A percentile compares a stretch with the other conserved stretches of the same genome.
Conservation (phyloP, 2,329 filamentous ascomycete genomes). For the Cryphonectria nitschkei region DNA sequence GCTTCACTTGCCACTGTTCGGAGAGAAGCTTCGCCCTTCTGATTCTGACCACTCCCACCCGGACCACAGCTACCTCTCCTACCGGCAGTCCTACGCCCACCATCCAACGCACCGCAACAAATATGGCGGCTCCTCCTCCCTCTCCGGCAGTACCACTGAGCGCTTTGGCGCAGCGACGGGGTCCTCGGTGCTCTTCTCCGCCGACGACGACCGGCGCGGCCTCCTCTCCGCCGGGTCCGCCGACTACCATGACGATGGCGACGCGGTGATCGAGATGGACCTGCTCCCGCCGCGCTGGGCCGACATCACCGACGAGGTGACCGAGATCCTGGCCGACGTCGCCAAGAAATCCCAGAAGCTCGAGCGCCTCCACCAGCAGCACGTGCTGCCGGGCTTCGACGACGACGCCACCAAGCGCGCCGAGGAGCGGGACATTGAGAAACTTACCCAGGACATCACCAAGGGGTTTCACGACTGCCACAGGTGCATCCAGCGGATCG, state of each 20-base stretch:
- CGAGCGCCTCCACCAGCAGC: slow-evolving; percentile 94
- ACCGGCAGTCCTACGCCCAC: slow-evolving; percentile 97
- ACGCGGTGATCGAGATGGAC: slow-evolving; percentile 98
- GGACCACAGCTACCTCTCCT: slow-evolving; percentile 86
- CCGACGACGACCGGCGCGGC: slow-evolving; percentile 64
- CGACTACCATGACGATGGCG: slow-evolving; percentile 81
- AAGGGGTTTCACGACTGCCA: slow-evolving; percentile 89
- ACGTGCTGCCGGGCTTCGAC: slow-evolving; percentile 94
- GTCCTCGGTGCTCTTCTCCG: slow-evolving; percentile 59
- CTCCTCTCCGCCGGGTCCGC: slow-evolving; percentile 81
- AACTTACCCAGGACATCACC: slow-evolving; percentile 87
- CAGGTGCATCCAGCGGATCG: slow-evolving; percentile 82
- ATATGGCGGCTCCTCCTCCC: slow-evolving; percentile 53
- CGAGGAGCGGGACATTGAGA: slow-evolving; percentile 90
- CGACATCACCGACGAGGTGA: slow-evolving; percentile 91
- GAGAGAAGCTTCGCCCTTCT: slow-evolving; percentile 12
- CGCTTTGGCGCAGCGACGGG: slow-evolving; percentile 49
- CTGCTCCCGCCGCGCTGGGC: slow-evolving; percentile 93
- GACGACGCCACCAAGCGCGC: slow-evolving; percentile 86
- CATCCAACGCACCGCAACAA: slow-evolving; percentile 86
- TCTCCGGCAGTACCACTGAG: slow-evolving; percentile 60
- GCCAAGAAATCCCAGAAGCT: slow-evolving; percentile 81
- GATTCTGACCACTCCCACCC: neutral
- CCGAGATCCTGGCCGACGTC: slow-evolving; percentile 78
- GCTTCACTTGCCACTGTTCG: slow-evolving; percentile 21